Percentiles rank a stretch among this genome's conserved stretches.
These are phyloP conservation scores for Hymenoscyphus salicellus DNA, from an alignment of 2,329 filamentous ascomycete species.

Conservation along the genomic window DNA sequence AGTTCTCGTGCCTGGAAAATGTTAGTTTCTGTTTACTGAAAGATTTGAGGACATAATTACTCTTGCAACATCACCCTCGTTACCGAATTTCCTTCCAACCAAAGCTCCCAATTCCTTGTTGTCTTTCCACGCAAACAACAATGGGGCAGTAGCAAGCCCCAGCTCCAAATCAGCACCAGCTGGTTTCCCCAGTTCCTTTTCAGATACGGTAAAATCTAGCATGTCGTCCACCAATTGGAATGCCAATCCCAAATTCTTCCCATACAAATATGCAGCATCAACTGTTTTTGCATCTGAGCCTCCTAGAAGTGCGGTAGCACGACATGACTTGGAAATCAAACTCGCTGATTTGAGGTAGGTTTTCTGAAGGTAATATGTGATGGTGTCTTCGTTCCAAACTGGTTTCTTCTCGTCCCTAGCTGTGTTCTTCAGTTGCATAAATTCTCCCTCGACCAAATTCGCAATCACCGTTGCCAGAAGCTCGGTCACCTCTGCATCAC, in stretches of 20 bases:
- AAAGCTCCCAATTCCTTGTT: conserved; percentile 79
- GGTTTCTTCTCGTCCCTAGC: conserved; percentile 82
- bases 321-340: conserved; percentile 92
- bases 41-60: conserved; percentile 51
- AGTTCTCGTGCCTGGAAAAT: conserved; percentile 72
- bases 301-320: conserved; percentile 82
- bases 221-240: conserved; percentile 98
- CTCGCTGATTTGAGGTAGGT: conserved; percentile 97
- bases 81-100: conserved; percentile 85
- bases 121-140: conserved; percentile 93
- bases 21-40: not conserved
- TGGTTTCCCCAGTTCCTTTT: conserved; percentile 85
- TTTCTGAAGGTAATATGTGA: conserved; percentile 94
- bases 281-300: conserved; percentile 74
- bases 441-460: conserved; percentile 96
- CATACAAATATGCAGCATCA: conserved; percentile 87
- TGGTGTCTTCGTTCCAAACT: conserved; percentile 79
- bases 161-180: conserved; percentile 91
- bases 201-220: conserved; percentile 90
- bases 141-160: conserved; percentile 86
- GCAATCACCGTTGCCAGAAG: conserved; percentile 93
- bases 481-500: conserved; percentile 92
- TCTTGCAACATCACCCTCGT: conserved; percentile 78
- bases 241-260: conserved; percentile 87
- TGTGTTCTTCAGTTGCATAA: conserved; percentile 99